These are phyloP conservation scores for Sanghuangporus weigelae DNA, from an alignment of 1,284 basidiomycete species.

Conservation along the genomic window DNA sequence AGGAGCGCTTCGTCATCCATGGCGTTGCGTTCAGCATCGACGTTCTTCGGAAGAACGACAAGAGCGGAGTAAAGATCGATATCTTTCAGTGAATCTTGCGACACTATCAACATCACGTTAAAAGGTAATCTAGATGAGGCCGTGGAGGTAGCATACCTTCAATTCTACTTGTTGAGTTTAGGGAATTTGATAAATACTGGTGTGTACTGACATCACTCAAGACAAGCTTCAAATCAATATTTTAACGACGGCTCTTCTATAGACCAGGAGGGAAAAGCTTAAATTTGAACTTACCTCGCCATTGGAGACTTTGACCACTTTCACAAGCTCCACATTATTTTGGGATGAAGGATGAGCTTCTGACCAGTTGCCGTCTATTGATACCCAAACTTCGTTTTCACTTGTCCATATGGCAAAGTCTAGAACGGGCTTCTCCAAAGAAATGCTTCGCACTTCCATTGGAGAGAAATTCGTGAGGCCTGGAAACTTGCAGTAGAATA, in stretches of 20 bases:
- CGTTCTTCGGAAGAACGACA: constrained; percentile 56
- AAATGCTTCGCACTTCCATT: constrained; percentile 34
- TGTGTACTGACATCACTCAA: constrained; percentile 1
- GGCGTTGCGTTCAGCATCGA: constrained; percentile 40
- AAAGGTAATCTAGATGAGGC: neutral
- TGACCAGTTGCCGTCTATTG: constrained; percentile 18
- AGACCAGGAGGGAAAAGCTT: neutral
- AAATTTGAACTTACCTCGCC: neutral
- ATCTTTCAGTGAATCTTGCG: constrained; percentile 40
- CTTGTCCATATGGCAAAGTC: constrained; percentile 46
- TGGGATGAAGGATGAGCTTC: constrained; percentile 24
- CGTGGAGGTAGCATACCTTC: constrained; percentile 4
- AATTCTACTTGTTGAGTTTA: constrained; percentile 16
- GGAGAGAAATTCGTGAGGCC: constrained; percentile 23
- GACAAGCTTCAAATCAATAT: neutral
- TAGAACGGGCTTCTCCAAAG: constrained; percentile 53
- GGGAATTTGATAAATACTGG: constrained; percentile 7
- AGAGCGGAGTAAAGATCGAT: constrained; percentile 61
- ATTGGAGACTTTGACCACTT: constrained; percentile 2
- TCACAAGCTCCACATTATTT: neutral
- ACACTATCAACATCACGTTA: constrained; percentile 32
- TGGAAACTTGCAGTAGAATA: constrained; percentile 49
- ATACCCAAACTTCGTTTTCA: constrained; percentile 4
- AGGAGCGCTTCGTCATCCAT: constrained; percentile 28
- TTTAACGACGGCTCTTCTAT: neutral